phyloP scores from a whole-genome alignment of 805 yeast species.

The Tetrapisispora phaffii region DNA sequence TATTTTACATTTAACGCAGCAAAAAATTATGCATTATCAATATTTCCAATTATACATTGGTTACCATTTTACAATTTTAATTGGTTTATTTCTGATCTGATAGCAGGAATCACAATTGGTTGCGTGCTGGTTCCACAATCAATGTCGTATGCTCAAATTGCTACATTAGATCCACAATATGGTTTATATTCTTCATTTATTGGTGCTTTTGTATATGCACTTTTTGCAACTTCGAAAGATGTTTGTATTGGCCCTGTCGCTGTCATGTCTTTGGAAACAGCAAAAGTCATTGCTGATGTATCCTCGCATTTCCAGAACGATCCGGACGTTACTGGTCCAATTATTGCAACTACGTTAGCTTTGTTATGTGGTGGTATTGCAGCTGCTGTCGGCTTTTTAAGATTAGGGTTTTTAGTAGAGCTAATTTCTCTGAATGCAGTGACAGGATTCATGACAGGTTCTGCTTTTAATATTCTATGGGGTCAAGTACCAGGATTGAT shows the following conservation, averaged over 20 bases:
- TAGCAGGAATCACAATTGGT: slow-evolving; percentile 92
- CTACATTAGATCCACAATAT: slow-evolving; percentile 70
- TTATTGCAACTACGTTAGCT: slow-evolving; percentile 71
- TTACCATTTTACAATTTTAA: slow-evolving; percentile 66
- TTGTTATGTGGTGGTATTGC: slow-evolving; percentile 81
- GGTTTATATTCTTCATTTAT: slow-evolving; percentile 88
- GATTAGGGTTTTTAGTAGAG: slow-evolving; percentile 83
- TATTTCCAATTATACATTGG: slow-evolving; percentile 82
- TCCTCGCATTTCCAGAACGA: slow-evolving; percentile 30
- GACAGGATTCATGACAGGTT: slow-evolving; percentile 90
- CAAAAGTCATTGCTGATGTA: slow-evolving; percentile 64
- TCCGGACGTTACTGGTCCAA: slow-evolving; percentile 38
- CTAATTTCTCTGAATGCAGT: slow-evolving; percentile 87
- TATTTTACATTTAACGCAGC: slow-evolving; percentile 29
- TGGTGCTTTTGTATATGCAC: slow-evolving; percentile 78
- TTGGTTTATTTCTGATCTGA: slow-evolving; percentile 75
- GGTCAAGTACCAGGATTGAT: slow-evolving; percentile 84
- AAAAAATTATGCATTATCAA: slow-evolving; percentile 42
- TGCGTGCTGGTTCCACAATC: slow-evolving; percentile 89
- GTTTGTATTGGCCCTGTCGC: slow-evolving; percentile 96
- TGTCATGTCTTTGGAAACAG: slow-evolving; percentile 82
- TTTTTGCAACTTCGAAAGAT: slow-evolving; percentile 92
- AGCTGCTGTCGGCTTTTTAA: slow-evolving; percentile 67
- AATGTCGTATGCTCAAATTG: slow-evolving; percentile 89
- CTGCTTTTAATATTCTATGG: slow-evolving; percentile 69